These are phyloP conservation scores for Tetrapisispora phaffii DNA, from an alignment of 805 yeast species.

Conservation along the genomic window DNA sequence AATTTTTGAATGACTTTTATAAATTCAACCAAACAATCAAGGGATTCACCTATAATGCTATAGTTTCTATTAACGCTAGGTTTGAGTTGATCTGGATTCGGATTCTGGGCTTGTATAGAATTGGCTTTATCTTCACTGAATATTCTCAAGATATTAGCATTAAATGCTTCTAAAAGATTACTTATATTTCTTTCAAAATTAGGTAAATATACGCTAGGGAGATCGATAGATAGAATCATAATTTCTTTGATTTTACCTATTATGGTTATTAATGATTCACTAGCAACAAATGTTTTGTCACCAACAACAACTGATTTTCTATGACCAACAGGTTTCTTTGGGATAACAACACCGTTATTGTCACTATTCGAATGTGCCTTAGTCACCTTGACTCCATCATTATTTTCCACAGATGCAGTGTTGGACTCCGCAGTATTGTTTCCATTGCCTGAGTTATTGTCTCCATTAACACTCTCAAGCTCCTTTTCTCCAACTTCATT, in stretches of 20 bases:
- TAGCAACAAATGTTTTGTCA: conserved; percentile 48
- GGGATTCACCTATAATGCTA: conserved; percentile 35
- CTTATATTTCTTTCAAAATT: conserved; percentile 36
- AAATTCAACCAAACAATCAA: conserved; percentile 34
- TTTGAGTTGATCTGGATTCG: conserved; percentile 6
- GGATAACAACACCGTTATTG: not conserved
- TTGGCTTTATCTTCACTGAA: conserved; percentile 9
- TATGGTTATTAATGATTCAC: conserved; percentile 38
- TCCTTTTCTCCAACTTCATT: not conserved
- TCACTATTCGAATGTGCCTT: not conserved
- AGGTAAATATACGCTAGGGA: conserved; percentile 35
- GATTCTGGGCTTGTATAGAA: not conserved
- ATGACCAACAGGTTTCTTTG: conserved; percentile 20
- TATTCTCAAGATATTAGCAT: conserved; percentile 29
- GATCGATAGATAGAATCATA: conserved; percentile 44
- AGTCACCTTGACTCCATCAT: conserved; percentile 1
- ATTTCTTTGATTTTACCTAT: conserved; percentile 41
- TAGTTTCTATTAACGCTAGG: conserved; percentile 24
- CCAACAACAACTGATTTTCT: conserved; percentile 39
- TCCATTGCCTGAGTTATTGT: no score
- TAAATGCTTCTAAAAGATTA: conserved; percentile 42
- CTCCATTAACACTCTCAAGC: no score
- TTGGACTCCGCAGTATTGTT: conserved; percentile 2
- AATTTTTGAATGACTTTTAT: conserved; percentile 23
- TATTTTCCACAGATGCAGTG: conserved; percentile 7